Base-by-base conservation (phyloP, 2,329 filamentous ascomycete species). In the Penicillium sp. region DNA sequence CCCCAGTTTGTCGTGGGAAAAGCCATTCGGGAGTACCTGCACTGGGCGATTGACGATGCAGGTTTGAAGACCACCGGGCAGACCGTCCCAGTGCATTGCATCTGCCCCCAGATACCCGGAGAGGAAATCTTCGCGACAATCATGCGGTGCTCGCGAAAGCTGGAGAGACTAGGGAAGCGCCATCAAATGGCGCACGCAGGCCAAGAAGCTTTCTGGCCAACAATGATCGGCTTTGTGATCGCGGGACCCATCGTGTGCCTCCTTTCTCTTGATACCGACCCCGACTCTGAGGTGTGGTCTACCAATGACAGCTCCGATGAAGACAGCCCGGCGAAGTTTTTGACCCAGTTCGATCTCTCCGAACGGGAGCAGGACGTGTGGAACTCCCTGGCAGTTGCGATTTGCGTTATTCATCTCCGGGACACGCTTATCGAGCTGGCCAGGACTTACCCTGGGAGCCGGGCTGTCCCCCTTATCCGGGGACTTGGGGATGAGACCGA, bases 341-440 rank as follows among this genome's bases (percentile, higher is more conserved):
- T 85, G 48, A 79, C 76, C 5, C 77, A 79, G 50, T 82, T 85
- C 59, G 79, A 86, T 63, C 78, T 84, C 53, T 75, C 74, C 4
- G 76, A 82, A 42, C 66, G 69, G 8, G 77, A 77, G 1, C 80
- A 82, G 56, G 84, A 86, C 64, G 82, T 85, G 2, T 87, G 84
- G 84, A 85, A 84, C 63, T 76, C 79, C 4, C 71, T 86, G 4
- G 82, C 82, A 0, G 60, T 86, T 48, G 81, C 83, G 0, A 82
- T 86, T 54, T 71, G 82, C 6, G 73, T 83, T 11, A 76, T 82
- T 57, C 79, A 83, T 64, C 77, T 79, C 51, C 76, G 82, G 5
- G 79, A 81, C 55, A 75, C 77, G 31, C 76, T 82, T 75, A 59
- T 77, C 49, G 68, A 75, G 52, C 69, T 83, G 22, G 73, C 75